A percentile compares a stretch with the other conserved stretches of the same genome.
phyloP scores from a whole-genome alignment of 306 rosid genomes.

The Alnus glutinosa region DNA sequence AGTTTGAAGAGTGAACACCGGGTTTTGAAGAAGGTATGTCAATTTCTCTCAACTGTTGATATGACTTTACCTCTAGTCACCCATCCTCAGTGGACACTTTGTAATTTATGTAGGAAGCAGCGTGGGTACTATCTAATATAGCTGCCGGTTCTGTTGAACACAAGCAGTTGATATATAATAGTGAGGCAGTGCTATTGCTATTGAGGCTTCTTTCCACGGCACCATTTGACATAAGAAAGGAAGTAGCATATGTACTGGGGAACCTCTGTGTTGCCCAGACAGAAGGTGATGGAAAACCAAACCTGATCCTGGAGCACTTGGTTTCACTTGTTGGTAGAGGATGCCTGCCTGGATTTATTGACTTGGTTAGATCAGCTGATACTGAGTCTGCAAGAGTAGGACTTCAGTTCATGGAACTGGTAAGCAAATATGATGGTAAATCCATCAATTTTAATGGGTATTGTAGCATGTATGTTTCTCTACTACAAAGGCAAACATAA shows the following conservation, averaged over 20 bases:
- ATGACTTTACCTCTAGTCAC: slow-evolving; percentile 18
- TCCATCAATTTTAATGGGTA: background rate
- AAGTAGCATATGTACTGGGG: slow-evolving; percentile 87
- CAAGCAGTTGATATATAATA: slow-evolving; percentile 72
- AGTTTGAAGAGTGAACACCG: slow-evolving; percentile 89
- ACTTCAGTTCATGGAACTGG: slow-evolving; percentile 89
- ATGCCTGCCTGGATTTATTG: slow-evolving; percentile 81
- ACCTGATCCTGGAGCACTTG: slow-evolving; percentile 70
- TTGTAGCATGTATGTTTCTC: background rate
- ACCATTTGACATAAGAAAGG: slow-evolving; percentile 86
- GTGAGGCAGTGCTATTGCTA: slow-evolving; percentile 65
- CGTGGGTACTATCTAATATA: slow-evolving; percentile 91
- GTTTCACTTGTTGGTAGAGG: slow-evolving; percentile 74
- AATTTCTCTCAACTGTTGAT: slow-evolving; percentile 14
- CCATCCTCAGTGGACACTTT: slow-evolving; percentile 20
- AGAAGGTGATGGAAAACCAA: slow-evolving; percentile 63
- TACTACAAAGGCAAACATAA: background rate
- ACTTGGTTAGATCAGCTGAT: slow-evolving; percentile 83
- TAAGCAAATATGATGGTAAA: slow-evolving; percentile 38
- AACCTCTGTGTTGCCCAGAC: slow-evolving; percentile 81
- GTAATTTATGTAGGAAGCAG: slow-evolving; percentile 68
- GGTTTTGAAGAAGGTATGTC: slow-evolving; percentile 78
- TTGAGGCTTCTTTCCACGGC: slow-evolving; percentile 70
- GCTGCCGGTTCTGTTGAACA: slow-evolving; percentile 87
- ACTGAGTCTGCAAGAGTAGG: slow-evolving; percentile 90